Evolutionary conservation across 1,139 yeast species (phyloP).

Genomic region (Pichia sp.): DNA sequence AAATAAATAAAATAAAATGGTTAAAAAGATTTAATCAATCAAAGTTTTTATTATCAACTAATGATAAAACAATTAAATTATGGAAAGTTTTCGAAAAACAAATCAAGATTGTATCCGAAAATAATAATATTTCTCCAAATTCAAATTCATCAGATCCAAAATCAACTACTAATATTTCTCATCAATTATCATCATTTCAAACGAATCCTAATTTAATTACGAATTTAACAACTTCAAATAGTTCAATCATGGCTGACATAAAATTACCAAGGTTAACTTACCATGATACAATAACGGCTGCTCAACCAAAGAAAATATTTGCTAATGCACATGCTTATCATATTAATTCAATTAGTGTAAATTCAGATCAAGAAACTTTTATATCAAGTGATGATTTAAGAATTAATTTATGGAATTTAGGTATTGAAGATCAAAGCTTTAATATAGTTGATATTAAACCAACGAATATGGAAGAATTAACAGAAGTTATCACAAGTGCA

Average conservation of each 20-base stretch:
- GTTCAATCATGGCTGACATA: conserved; percentile 31
- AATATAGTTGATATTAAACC: conserved; percentile 98
- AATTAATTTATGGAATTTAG: conserved; percentile 92
- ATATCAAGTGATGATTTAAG: conserved; percentile 91
- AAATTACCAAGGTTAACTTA: conserved; percentile 81
- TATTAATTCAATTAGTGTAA: conserved; percentile 90
- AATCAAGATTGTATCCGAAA: conserved; percentile 86
- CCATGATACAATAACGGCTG: conserved; percentile 92
- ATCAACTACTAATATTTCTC: conserved; percentile 16
- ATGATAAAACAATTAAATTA: conserved; percentile 93
- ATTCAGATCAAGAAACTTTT: conserved; percentile 94
- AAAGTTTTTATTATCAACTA: conserved; percentile 82
- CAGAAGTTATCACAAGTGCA: conserved; percentile 97
- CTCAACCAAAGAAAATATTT: conserved; percentile 87
- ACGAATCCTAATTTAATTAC: conserved; percentile 21
- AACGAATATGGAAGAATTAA: conserved; percentile 96
- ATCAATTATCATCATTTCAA: conserved; percentile 24
- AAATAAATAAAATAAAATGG: conserved; percentile 97
- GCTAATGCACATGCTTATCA: conserved; percentile 98
- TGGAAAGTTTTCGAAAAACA: conserved; percentile 96
- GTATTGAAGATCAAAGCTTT: conserved; percentile 91
- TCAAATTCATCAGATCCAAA: conserved; percentile 3
- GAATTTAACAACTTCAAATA: conserved; percentile 7
- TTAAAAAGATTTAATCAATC: conserved; percentile 82
- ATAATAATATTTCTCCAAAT: conserved; percentile 54